Evolutionary conservation across 352 stramenopile species (phyloP).

Genomic region (Phytophthora litchii): DNA sequence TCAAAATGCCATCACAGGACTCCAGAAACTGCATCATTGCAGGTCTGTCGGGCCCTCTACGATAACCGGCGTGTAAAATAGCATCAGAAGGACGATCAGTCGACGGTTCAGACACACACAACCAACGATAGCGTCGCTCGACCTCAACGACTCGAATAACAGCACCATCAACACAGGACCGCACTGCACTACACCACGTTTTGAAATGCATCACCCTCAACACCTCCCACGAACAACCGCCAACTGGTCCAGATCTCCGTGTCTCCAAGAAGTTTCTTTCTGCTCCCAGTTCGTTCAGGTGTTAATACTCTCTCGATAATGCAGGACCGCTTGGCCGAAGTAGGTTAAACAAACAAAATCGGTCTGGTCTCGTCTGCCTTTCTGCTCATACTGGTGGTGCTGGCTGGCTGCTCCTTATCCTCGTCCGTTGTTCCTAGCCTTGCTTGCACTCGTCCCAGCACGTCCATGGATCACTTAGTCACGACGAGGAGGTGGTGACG

Average conservation of each 20-base stretch:
- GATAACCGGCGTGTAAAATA: slow-evolving; percentile 20
- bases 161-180: slow-evolving; percentile 23
- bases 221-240: slow-evolving; percentile 31
- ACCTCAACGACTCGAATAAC: slow-evolving; percentile 26
- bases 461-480: slow-evolving; percentile 41
- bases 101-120: slow-evolving; percentile 34
- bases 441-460: slow-evolving; percentile 11
- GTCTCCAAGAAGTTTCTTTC: slow-evolving; percentile 28
- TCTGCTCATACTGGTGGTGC: slow-evolving; percentile 20
- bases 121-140: slow-evolving; percentile 14
- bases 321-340: slow-evolving; percentile 25
- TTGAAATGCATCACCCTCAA: slow-evolving; percentile 31
- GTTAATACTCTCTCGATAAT: slow-evolving; percentile 41
- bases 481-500: slow-evolving; percentile 46
- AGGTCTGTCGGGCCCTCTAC: background rate
- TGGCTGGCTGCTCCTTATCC: background rate
- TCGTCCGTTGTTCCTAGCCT: background rate
- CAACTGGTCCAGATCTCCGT: slow-evolving; percentile 34
- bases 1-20: too few species aligned
- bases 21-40: too few species aligned
- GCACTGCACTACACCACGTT: slow-evolving; percentile 15
- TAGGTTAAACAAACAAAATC: slow-evolving; percentile 36
- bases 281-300: slow-evolving; percentile 35
- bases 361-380: slow-evolving; percentile 27
- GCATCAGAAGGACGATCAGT: slow-evolving; percentile 13